phyloP scores from a whole-genome alignment of 2,329 filamentous ascomycete genomes.

The Xylaria polymorpha region DNA sequence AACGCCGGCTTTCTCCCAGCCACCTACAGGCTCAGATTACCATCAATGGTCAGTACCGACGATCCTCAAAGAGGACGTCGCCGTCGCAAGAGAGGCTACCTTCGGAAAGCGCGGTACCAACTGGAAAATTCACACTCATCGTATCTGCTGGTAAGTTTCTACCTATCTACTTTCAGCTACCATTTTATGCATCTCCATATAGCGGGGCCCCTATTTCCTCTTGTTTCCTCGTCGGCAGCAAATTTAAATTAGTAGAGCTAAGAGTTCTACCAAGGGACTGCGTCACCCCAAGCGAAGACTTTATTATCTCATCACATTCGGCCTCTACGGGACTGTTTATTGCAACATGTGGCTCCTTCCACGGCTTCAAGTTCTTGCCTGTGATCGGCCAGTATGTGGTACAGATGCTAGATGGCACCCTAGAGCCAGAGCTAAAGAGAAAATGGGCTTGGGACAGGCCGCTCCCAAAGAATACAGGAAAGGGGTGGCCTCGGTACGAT shows the following conservation, averaged over 20 bases:
- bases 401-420: conserved; percentile 63
- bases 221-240: not conserved
- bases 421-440: conserved; percentile 56
- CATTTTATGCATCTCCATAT: not conserved
- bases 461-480: conserved; percentile 64
- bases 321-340: conserved; percentile 66
- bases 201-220: not conserved
- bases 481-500: conserved; percentile 68
- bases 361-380: conserved; percentile 76
- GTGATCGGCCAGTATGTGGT: conserved; percentile 71
- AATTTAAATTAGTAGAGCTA: not conserved
- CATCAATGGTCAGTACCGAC: conserved; percentile 70
- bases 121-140: conserved; percentile 71
- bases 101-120: conserved; percentile 66
- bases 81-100: conserved; percentile 66
- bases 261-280: conserved; percentile 65
- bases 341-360: conserved; percentile 73
- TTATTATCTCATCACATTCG: conserved; percentile 69
- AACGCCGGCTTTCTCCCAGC: conserved; percentile 65
- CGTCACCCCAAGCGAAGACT: conserved; percentile 70
- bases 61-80: conserved; percentile 67
- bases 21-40: conserved; percentile 67
- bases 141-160: conserved; percentile 72
- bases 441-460: conserved; percentile 71
- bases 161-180: not conserved